phyloP scores from a whole-genome alignment of 2,329 filamentous ascomycete genomes.

The Didymella pomorum region DNA sequence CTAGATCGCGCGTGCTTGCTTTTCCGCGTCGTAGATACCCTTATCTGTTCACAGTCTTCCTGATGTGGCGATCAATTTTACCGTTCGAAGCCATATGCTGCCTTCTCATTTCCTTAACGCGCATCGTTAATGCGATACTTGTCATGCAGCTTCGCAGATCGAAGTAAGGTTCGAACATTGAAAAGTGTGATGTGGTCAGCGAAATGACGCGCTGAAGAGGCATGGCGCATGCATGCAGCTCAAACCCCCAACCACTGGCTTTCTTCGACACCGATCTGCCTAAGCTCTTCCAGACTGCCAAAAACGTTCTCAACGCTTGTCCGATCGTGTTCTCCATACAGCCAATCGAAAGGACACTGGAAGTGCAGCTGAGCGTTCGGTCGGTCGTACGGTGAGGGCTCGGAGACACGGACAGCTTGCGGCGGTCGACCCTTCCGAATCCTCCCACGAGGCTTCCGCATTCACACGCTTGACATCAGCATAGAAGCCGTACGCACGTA shows the following conservation, averaged over 20 bases:
- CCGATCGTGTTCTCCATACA: background rate
- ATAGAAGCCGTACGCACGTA: background rate
- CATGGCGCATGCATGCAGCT: background rate
- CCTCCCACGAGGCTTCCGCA: background rate
- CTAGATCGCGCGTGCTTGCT: slow-evolving; percentile 21
- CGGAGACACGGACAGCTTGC: background rate
- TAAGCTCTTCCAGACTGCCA: background rate
- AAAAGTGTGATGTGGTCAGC: background rate
- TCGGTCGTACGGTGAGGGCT: background rate
- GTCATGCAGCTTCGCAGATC: background rate
- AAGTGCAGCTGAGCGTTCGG: background rate
- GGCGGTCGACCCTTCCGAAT: background rate
- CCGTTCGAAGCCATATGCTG: background rate
- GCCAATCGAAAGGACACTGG: too few species aligned
- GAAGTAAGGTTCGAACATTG: background rate
- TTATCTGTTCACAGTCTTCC: slow-evolving; percentile 7
- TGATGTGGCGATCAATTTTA: background rate
- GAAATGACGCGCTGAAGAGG: background rate
- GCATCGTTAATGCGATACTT: background rate
- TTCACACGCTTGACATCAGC: background rate
- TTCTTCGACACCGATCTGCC: background rate
- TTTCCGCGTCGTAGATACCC: slow-evolving; percentile 5
- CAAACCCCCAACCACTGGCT: background rate
- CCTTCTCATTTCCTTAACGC: background rate
- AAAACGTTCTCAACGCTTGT: background rate